Percentiles rank a stretch among this genome's conserved stretches.
Evolutionary conservation across 176 grass and related monocot species (phyloP).

Genomic region (Bonia amplexicaulis): DNA sequence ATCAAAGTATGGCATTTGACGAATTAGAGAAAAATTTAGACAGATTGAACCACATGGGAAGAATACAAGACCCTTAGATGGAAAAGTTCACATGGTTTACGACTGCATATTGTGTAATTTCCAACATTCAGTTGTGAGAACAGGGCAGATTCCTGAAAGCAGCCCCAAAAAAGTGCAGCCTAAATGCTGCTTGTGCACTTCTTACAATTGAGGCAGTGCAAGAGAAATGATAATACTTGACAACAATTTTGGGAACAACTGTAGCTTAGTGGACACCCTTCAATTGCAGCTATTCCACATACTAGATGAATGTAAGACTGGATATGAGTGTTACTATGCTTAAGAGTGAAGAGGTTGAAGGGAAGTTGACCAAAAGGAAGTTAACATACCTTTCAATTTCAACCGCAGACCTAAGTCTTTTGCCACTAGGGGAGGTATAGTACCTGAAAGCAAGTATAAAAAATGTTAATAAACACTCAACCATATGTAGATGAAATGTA

Average conservation of each 20-base stretch:
- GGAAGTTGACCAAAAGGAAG: background rate
- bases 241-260: background rate
- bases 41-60: background rate
- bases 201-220: background rate
- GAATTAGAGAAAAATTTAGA: background rate
- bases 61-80: background rate
- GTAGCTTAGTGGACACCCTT: background rate
- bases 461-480: background rate
- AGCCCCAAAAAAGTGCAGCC: background rate
- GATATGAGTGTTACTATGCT: background rate
- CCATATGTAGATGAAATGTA: background rate
- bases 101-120: background rate
- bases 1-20: background rate
- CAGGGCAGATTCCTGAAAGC: background rate
- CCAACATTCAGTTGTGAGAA: background rate
- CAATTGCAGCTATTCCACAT: background rate
- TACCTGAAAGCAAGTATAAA: slow-evolving; percentile 44
- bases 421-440: slow-evolving; percentile 43
- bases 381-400: slow-evolving; percentile 35
- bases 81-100: slow-evolving; percentile 1
- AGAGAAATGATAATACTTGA: background rate
- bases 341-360: background rate
- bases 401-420: slow-evolving; percentile 26
- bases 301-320: background rate
- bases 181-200: background rate